Evolutionary conservation across 2,329 filamentous ascomycete species (phyloP).

Genomic region (Diaporthe batatas): DNA sequence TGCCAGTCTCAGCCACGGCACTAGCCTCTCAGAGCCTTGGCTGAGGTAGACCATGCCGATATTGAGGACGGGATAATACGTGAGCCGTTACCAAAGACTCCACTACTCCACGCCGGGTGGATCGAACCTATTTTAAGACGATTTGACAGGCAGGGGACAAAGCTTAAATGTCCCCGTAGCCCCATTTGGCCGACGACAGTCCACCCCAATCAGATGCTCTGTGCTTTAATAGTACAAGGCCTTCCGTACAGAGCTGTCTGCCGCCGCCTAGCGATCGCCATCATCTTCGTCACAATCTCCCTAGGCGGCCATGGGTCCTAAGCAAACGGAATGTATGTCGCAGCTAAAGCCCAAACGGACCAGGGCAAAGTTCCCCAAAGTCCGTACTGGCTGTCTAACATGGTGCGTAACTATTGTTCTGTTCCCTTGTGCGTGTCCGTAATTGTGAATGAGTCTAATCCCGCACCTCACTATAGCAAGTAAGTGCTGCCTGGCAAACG

Average conservation of each 20-base stretch:
- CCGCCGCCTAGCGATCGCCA: background rate
- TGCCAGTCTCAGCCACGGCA: constrained; percentile 17
- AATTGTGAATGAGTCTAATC: background rate
- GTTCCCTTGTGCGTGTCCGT: background rate
- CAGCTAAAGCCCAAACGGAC: constrained; percentile 8
- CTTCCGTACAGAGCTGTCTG: background rate
- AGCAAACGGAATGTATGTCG: background rate
- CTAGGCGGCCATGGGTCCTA: background rate
- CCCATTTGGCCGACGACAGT: background rate
- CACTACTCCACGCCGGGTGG: background rate
- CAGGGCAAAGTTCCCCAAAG: constrained; percentile 18
- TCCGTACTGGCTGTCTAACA: constrained; percentile 21
- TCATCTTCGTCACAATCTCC: background rate
- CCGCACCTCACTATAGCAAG: background rate
- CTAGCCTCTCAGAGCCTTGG: background rate
- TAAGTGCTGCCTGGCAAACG: background rate
- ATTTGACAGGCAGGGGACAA: constrained; percentile 16
- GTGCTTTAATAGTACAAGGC: background rate
- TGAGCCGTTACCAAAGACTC: constrained; percentile 4
- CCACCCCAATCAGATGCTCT: background rate
- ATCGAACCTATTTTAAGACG: background rate
- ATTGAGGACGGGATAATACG: background rate
- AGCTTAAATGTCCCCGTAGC: constrained; percentile 18
- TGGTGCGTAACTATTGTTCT: background rate
- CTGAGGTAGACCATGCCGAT: background rate